Conservation (phyloP, 148 eudicot species). For the Cornus controversa region DNA sequence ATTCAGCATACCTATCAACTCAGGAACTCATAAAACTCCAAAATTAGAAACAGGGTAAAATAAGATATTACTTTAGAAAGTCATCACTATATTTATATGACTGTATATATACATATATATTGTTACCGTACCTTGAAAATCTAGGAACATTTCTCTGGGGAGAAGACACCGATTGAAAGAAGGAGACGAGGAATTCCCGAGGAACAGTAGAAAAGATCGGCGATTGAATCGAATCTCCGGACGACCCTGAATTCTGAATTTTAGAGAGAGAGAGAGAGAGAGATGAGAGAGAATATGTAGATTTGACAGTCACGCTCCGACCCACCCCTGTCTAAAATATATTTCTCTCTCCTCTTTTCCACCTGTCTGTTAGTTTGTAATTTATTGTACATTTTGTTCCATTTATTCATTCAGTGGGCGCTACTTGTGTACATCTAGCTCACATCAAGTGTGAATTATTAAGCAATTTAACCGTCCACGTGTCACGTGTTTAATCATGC, state of each 20-base stretch:
- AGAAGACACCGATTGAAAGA: conserved; percentile 23
- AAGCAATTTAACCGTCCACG: background rate
- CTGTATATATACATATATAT: background rate
- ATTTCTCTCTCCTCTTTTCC: background rate
- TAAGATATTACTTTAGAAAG: background rate
- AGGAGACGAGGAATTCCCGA: conserved; percentile 22
- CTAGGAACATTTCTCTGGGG: conserved; percentile 42
- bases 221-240: conserved; percentile 47
- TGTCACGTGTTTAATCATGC: background rate
- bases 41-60: background rate
- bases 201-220: conserved; percentile 36
- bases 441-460: background rate
- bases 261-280: conserved; percentile 22
- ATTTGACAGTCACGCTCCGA: conserved; percentile 68
- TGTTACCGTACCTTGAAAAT: conserved; percentile 47
- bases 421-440: background rate
- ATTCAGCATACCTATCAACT: conserved; percentile 1
- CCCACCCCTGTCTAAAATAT: conserved; percentile 26
- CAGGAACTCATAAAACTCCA: conserved; percentile 4
- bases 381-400: background rate
- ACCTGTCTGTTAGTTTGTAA: background rate
- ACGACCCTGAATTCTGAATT: conserved; percentile 21
- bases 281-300: conserved; percentile 51
- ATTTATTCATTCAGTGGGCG: background rate
- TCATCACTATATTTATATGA: background rate